Conservation (phyloP, 1,284 basidiomycete genomes). For the Peniophora sp. region DNA sequence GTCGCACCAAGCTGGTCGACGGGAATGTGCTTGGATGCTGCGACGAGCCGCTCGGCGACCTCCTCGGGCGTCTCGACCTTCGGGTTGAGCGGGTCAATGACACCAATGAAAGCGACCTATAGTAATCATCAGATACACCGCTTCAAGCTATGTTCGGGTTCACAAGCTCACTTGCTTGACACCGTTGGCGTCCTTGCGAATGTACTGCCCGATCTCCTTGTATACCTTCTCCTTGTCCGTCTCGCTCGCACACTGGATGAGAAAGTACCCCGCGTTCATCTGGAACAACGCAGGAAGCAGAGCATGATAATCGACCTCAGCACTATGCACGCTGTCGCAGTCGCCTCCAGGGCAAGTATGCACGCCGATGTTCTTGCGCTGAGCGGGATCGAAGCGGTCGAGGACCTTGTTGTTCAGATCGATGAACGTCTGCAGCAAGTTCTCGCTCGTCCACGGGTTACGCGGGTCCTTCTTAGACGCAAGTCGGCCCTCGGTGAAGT, state of each 20-base stretch:
- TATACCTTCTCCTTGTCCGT: constrained; percentile 12
- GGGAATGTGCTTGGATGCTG: constrained; percentile 14
- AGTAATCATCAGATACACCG: too few species aligned
- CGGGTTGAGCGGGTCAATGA: constrained; percentile 13
- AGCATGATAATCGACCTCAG: constrained; percentile 11
- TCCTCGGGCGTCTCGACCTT: constrained; percentile 13
- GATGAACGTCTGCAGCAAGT: constrained; percentile 14
- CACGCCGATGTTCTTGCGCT: constrained; percentile 15
- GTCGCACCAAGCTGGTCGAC: constrained; percentile 14
- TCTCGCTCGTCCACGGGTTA: constrained; percentile 14
- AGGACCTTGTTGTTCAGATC: constrained; percentile 14
- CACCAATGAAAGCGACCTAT: constrained; percentile 16
- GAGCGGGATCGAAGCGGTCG: constrained; percentile 13
- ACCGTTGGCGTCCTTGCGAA: constrained; percentile 15
- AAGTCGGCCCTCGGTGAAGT: constrained; percentile 16
- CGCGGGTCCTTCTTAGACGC: constrained; percentile 12
- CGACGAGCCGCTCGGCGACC: constrained; percentile 10
- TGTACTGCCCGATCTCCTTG: constrained; percentile 15
- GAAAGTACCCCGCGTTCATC: constrained; percentile 15
- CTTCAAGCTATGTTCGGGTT: background rate
- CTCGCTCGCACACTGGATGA: constrained; percentile 14
- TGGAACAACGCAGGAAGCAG: constrained; percentile 12
- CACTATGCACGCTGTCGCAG: constrained; percentile 12
- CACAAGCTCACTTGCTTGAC: constrained; percentile 12
- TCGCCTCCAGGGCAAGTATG: constrained; percentile 15